Conservation (phyloP, 108 stramenopile genomes). For the Tribonema minus region DNA sequence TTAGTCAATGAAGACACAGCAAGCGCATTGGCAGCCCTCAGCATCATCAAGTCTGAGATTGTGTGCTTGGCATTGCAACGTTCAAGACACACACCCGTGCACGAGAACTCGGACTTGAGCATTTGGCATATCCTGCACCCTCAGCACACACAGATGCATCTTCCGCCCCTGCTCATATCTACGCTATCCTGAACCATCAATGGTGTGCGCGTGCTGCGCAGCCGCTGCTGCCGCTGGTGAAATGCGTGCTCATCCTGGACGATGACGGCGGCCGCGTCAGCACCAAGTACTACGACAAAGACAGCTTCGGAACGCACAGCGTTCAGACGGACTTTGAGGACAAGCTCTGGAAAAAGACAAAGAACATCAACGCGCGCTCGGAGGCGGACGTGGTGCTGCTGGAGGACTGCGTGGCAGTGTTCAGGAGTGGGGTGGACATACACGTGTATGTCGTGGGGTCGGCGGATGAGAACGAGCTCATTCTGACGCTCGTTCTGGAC, state of each 20-base stretch:
- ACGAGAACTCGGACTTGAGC: no score
- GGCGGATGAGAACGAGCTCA: constrained; percentile 53
- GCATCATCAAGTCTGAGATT: no score
- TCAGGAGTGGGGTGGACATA: constrained; percentile 49
- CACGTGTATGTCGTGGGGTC: constrained; percentile 51
- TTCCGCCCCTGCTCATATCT: no score
- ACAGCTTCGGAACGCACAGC: constrained; percentile 7
- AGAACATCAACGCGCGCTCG: constrained; percentile 13
- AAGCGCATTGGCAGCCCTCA: no score
- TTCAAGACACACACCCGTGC: no score
- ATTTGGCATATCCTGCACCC: no score
- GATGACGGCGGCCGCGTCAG: constrained; percentile 30
- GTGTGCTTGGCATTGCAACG: no score
- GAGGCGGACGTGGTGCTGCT: constrained; percentile 53
- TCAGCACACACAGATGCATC: no score
- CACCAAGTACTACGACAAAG: constrained; percentile 28
- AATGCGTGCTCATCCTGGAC: constrained; percentile 26
- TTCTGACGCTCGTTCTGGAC: constrained; percentile 53
- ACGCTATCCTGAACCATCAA: no score
- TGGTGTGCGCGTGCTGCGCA: not conserved
- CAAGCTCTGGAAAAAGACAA: constrained; percentile 38
- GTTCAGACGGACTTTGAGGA: constrained; percentile 26
- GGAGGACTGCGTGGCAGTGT: constrained; percentile 51
- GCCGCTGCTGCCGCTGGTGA: constrained; percentile 19
- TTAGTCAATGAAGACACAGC: no score